A percentile compares a stretch with the other conserved stretches of the same genome.
Evolutionary conservation across 1,139 yeast genomes (phyloP).

Genomic region (Kodamaea alishanica): DNA sequence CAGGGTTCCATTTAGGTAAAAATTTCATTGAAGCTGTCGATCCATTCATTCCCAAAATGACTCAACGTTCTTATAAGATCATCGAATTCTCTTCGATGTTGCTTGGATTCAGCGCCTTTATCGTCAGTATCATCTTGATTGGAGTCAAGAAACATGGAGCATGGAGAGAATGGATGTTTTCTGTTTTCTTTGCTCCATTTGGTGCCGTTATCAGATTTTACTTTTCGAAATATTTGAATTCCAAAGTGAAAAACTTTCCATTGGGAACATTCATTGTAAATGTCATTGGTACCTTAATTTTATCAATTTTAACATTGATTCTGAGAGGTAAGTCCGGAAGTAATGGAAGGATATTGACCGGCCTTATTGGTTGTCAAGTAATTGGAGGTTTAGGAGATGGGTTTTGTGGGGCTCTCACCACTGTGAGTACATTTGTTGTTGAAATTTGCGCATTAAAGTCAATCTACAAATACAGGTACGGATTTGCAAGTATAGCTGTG

Average conservation of each 20-base stretch:
- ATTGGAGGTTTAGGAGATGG: conserved; percentile 62
- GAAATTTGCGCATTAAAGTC: conserved; percentile 50
- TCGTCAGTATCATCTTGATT: conserved; percentile 43
- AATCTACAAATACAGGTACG: conserved; percentile 38
- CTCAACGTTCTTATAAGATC: conserved; percentile 12
- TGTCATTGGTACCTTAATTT: conserved; percentile 50
- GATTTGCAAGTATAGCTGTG: conserved; percentile 29
- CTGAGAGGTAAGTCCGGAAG: conserved; percentile 38
- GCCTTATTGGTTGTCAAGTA: conserved; percentile 45
- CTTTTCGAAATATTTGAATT: conserved; percentile 49
- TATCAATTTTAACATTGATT: conserved; percentile 54
- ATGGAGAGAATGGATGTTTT: conserved; percentile 66
- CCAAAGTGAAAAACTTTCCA: conserved; percentile 45
- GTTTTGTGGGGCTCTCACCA: conserved; percentile 73
- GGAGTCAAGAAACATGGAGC: conserved; percentile 31
- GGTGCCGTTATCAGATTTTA: conserved; percentile 62
- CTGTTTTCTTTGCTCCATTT: conserved; percentile 56
- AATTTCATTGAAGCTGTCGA: conserved; percentile 25
- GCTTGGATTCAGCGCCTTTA: conserved; percentile 31
- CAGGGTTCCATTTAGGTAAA: conserved; percentile 35
- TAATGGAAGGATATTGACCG: conserved; percentile 26
- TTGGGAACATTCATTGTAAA: conserved; percentile 77
- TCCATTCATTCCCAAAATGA: conserved; percentile 18
- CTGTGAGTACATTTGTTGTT: conserved; percentile 71
- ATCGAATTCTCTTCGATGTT: conserved; percentile 19